A percentile compares a stretch with the other conserved stretches of the same genome.
phyloP scores from a whole-genome alignment of 1,139 yeast genomes.

The Yamadazyma jaroonii region DNA sequence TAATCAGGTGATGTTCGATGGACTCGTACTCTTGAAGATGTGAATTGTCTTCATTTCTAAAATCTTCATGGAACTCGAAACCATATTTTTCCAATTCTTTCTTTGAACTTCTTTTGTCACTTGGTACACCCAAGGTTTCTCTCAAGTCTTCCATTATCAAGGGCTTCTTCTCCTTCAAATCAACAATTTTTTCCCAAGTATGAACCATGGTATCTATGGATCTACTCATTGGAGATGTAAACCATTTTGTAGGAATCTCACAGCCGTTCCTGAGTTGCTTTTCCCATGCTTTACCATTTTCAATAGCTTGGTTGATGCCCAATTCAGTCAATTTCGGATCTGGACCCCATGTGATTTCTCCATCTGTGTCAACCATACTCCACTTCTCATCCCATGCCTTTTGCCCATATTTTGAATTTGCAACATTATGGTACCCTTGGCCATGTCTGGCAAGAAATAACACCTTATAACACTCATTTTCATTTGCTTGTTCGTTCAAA shows the following conservation, averaged over 20 bases:
- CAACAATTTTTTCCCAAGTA: slow-evolving; percentile 31
- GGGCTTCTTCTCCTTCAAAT: slow-evolving; percentile 24
- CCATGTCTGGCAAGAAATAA: slow-evolving; percentile 46
- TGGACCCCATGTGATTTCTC: slow-evolving; percentile 45
- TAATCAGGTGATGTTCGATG: slow-evolving; percentile 37
- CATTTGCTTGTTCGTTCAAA: slow-evolving; percentile 25
- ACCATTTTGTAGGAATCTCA: slow-evolving; percentile 29
- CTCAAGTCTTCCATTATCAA: slow-evolving; percentile 39
- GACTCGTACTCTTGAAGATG: slow-evolving; percentile 37
- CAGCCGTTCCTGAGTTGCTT: slow-evolving; percentile 19
- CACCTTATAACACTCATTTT: slow-evolving; percentile 32
- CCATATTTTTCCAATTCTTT: slow-evolving; percentile 27
- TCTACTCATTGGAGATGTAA: slow-evolving; percentile 36
- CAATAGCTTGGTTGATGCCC: slow-evolving; percentile 39
- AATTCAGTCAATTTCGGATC: slow-evolving; percentile 43
- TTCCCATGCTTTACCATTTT: slow-evolving; percentile 24
- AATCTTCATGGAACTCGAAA: slow-evolving; percentile 35
- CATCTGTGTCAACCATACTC: slow-evolving; percentile 43
- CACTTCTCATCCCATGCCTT: slow-evolving; percentile 43
- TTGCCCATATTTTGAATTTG: slow-evolving; percentile 40
- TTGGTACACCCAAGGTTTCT: slow-evolving; percentile 44
- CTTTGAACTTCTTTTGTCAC: slow-evolving; percentile 43
- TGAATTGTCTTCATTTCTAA: slow-evolving; percentile 40
- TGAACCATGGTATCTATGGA: slow-evolving; percentile 35
- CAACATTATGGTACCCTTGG: slow-evolving; percentile 46